Conservation (phyloP, 768 basidiomycete species). For the Tulasnella sp. region DNA sequence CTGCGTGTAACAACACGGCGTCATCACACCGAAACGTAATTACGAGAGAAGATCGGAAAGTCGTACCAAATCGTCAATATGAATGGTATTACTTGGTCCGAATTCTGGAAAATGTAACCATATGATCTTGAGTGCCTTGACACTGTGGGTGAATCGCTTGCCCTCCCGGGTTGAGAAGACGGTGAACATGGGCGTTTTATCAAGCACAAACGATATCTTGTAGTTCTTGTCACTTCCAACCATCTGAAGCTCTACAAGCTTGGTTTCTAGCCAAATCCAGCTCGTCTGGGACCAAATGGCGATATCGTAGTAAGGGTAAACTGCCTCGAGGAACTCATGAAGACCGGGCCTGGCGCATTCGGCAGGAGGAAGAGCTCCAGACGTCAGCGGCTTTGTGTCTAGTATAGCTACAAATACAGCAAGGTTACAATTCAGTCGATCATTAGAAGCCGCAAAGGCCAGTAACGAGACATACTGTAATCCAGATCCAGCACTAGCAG, state of each 20-base stretch:
- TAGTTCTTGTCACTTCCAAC: constrained; percentile 57
- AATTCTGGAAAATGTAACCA: constrained; percentile 77
- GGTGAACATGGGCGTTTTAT: constrained; percentile 81
- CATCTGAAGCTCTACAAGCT: constrained; percentile 71
- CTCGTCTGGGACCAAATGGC: constrained; percentile 56
- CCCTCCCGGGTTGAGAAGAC: constrained; percentile 64
- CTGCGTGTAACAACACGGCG: constrained; percentile 24
- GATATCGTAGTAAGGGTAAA: constrained; percentile 79
- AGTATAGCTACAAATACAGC: constrained; percentile 44
- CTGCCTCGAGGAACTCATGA: constrained; percentile 68
- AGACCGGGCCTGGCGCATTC: constrained; percentile 76
- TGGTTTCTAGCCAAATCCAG: constrained; percentile 18
- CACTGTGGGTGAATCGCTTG: constrained; percentile 65
- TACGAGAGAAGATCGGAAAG: not conserved
- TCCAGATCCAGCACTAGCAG: constrained; percentile 80
- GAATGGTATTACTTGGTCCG: constrained; percentile 67
- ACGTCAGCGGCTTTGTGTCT: constrained; percentile 75
- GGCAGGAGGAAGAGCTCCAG: constrained; percentile 59
- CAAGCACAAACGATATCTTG: constrained; percentile 51
- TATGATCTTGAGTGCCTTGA: constrained; percentile 71
- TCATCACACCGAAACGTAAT: constrained; percentile 1
- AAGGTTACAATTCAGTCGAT: constrained; percentile 13
- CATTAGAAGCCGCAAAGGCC: not conserved
- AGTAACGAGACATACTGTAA: constrained; percentile 44
- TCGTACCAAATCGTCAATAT: constrained; percentile 70